Percentiles rank a stretch among this genome's conserved stretches.
phyloP scores from a whole-genome alignment of 371 early-diverging fungal genomes.

The Saksenaea vasiformis region DNA sequence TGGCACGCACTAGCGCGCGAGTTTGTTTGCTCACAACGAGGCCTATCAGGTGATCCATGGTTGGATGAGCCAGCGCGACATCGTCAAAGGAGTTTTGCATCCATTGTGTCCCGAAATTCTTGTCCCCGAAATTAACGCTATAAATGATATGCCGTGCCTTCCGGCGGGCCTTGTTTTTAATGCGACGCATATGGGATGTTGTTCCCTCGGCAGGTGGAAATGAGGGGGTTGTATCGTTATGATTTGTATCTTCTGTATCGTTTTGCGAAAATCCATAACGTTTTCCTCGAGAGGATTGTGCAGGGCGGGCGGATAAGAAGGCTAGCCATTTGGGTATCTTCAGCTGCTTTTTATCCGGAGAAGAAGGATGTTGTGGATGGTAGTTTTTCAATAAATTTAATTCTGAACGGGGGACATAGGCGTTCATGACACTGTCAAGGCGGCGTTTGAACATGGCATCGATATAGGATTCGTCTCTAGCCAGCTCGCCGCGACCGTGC shows the following conservation, averaged over 20 bases:
- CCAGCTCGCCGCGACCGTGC: slow-evolving; percentile 38
- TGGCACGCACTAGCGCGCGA: slow-evolving; percentile 38
- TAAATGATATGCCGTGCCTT: slow-evolving; percentile 36
- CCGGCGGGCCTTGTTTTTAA: slow-evolving; percentile 22
- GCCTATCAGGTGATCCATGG: slow-evolving; percentile 38
- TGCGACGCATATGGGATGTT: slow-evolving; percentile 4
- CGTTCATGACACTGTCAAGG: slow-evolving; percentile 30
- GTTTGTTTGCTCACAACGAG: slow-evolving; percentile 42
- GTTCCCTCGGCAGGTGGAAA: neutral
- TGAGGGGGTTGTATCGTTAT: neutral
- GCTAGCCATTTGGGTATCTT: neutral
- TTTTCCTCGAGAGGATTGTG: slow-evolving; percentile 21
- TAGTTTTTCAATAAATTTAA: neutral
- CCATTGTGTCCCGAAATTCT: slow-evolving; percentile 44
- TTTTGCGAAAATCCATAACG: slow-evolving; percentile 48
- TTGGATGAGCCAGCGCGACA: slow-evolving; percentile 38
- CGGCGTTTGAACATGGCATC: slow-evolving; percentile 24
- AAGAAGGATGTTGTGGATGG: neutral
- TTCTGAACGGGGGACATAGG: slow-evolving; percentile 26
- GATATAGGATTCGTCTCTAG: slow-evolving; percentile 26
- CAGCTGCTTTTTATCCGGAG: neutral
- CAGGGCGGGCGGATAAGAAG: neutral
- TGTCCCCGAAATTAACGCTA: slow-evolving; percentile 46
- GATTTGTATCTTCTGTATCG: slow-evolving; percentile 32
- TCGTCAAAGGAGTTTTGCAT: slow-evolving; percentile 49